Evolutionary conservation across 176 grass and related monocot species (phyloP).

Genomic region (Lolium rigidum): DNA sequence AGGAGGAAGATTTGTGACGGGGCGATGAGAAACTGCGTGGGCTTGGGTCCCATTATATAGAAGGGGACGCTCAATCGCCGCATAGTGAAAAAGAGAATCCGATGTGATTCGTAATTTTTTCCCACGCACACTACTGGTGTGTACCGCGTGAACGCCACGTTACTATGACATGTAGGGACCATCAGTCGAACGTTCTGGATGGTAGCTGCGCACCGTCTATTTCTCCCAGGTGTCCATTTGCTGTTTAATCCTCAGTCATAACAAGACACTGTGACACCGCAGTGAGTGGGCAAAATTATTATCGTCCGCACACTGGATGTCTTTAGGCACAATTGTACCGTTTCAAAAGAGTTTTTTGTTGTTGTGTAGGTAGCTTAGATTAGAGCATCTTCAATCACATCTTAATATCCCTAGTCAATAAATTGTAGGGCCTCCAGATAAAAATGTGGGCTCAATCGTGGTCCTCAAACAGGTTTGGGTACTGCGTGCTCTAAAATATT

Average conservation of each 20-base stretch:
- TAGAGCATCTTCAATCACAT: too few species aligned
- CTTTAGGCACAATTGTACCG: too few species aligned
- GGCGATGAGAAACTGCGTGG: conserved; percentile 27
- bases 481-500: too few species aligned
- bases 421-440: too few species aligned
- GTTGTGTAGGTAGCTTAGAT: too few species aligned
- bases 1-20: conserved; percentile 12
- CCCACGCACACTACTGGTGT: neutral
- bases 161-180: neutral
- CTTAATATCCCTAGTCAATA: too few species aligned
- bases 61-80: neutral
- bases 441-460: too few species aligned
- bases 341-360: too few species aligned
- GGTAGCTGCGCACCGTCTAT: neutral
- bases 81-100: conserved; percentile 9
- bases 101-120: neutral
- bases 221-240: neutral
- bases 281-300: too few species aligned
- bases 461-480: too few species aligned
- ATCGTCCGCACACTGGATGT: too few species aligned
- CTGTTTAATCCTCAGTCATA: neutral
- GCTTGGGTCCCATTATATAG: conserved; percentile 40
- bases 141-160: conserved; percentile 14
- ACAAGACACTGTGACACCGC: neutral
- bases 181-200: neutral